phyloP scores from a whole-genome alignment of 352 stramenopile genomes.

The Aphanomyces cochlioides region DNA sequence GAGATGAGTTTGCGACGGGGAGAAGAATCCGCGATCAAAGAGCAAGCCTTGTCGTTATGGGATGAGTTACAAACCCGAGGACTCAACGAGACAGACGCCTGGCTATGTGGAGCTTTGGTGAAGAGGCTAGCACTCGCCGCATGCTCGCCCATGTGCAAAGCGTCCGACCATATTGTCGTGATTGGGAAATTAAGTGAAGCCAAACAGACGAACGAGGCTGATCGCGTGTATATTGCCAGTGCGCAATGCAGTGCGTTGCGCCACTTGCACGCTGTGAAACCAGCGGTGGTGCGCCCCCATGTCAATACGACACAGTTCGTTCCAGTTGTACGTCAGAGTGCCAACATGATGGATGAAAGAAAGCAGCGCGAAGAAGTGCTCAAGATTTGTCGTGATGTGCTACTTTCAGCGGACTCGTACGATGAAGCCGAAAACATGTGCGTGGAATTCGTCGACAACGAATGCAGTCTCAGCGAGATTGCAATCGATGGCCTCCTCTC shows the following conservation, averaged over 20 bases:
- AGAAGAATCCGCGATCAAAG: neutral
- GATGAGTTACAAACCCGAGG: neutral
- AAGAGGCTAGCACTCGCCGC: slow-evolving; percentile 9
- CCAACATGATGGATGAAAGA: slow-evolving; percentile 21
- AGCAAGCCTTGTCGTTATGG: neutral
- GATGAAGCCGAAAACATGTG: slow-evolving; percentile 1
- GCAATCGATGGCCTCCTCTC: slow-evolving; percentile 23
- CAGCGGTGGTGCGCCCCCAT: neutral
- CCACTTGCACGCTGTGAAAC: slow-evolving; percentile 12
- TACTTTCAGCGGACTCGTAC: neutral
- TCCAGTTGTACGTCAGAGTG: slow-evolving; percentile 7
- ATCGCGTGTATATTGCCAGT: slow-evolving; percentile 7
- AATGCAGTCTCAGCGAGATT: neutral
- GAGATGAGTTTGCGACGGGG: slow-evolving; percentile 4
- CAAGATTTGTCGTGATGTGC: neutral
- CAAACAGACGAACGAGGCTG: slow-evolving; percentile 4
- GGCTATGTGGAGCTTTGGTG: slow-evolving; percentile 8
- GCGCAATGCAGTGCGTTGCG: slow-evolving; percentile 6
- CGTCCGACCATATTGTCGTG: slow-evolving; percentile 6
- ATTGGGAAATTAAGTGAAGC: neutral
- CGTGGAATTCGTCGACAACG: slow-evolving; percentile 19
- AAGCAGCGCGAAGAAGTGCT: slow-evolving; percentile 20
- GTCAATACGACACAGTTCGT: slow-evolving; percentile 1
- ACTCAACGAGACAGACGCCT: slow-evolving; percentile 20
- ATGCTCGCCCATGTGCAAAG: slow-evolving; percentile 8